Percentiles rank a stretch among this genome's conserved stretches.
Evolutionary conservation across 2,329 filamentous ascomycete species (phyloP).

Genomic region (Hypoxylon sp.): DNA sequence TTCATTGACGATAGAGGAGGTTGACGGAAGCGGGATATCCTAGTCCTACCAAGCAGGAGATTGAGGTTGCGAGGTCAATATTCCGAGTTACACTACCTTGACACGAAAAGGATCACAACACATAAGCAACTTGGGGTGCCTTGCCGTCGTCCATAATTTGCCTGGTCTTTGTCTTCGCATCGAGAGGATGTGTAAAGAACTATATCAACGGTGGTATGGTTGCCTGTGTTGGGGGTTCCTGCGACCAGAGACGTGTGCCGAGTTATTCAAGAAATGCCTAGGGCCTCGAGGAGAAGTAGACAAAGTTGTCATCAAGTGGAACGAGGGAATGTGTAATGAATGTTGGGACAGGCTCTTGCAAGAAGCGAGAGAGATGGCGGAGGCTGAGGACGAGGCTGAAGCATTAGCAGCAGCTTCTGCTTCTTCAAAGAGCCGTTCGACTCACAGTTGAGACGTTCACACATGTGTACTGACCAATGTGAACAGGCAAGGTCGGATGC

Average conservation of each 20-base stretch:
- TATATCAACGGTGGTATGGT: slow-evolving; percentile 55
- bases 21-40: slow-evolving; percentile 17
- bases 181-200: slow-evolving; percentile 54
- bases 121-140: slow-evolving; percentile 1
- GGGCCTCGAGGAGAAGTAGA: slow-evolving; percentile 55
- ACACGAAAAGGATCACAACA: slow-evolving; percentile 17
- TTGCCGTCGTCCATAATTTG: slow-evolving; percentile 10
- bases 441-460: slow-evolving; percentile 27
- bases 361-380: slow-evolving; percentile 54
- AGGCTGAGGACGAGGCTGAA: slow-evolving; percentile 46
- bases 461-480: slow-evolving; percentile 8
- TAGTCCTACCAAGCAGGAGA: slow-evolving; percentile 7
- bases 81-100: slow-evolving; percentile 22
- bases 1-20: slow-evolving; percentile 19
- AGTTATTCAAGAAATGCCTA: slow-evolving; percentile 54
- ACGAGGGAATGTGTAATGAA: slow-evolving; percentile 55
- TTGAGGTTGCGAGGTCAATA: slow-evolving; percentile 21
- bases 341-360: slow-evolving; percentile 54
- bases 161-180: slow-evolving; percentile 5
- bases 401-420: slow-evolving; percentile 40
- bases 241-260: slow-evolving; percentile 51
- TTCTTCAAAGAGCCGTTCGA: slow-evolving; percentile 40
- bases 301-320: slow-evolving; percentile 54
- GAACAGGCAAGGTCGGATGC: slow-evolving; percentile 13
- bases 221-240: slow-evolving; percentile 56